Evolutionary conservation across 768 basidiomycete genomes (phyloP), one percentile per base, ranked within the genome.

Genomic region (Mycena olivaceomarginata): DNA sequence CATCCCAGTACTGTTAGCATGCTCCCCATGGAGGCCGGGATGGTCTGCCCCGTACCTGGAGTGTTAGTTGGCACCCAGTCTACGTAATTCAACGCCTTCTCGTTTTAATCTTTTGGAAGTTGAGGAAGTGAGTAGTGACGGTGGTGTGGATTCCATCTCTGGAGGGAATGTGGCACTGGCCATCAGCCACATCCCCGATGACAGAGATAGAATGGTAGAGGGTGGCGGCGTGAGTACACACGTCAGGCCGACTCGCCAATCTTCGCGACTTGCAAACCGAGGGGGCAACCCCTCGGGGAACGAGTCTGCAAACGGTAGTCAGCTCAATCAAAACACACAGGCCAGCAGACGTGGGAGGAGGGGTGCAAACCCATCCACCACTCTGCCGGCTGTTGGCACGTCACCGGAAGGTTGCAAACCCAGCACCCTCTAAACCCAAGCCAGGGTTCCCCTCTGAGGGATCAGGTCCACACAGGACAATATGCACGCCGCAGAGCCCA

Each of bases 121-220:
- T 43, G 70, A 72, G 70, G 70, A 72, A 41, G 40, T 64, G 70
- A 45, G 43, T 45, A 65, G 59, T 70, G 62, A 46, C 18, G 62
- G 48, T 40, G 48, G 53, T 72, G 43, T 46, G 46, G 59, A 51
- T 53, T 65, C 70, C 63, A 48, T 31, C 62, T 31, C 70, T 64
- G 13, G 70, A 72, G 70, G 46, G 62, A 71, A 15, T 25, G 70
- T 51, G 25, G 60, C 20, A 40, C 48, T 20, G 22, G 4, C 71
- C 40, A 39, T 63, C 63, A 37, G 40, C 71, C 71, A 57, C 22
- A 40, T 20, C 63, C 71, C 48, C 63, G 20, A 64, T 62, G 70
- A 71, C 39, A 71, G 70, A 64, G 70, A 16, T 11, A 59, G 70
- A 63, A n/a, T 18, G 20, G 46, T 71, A 25, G 62, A 22, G 16